Percentiles rank a stretch among this genome's conserved stretches.
phyloP scores from a whole-genome alignment of 331 rosid species.

The Spiraea crenata region DNA sequence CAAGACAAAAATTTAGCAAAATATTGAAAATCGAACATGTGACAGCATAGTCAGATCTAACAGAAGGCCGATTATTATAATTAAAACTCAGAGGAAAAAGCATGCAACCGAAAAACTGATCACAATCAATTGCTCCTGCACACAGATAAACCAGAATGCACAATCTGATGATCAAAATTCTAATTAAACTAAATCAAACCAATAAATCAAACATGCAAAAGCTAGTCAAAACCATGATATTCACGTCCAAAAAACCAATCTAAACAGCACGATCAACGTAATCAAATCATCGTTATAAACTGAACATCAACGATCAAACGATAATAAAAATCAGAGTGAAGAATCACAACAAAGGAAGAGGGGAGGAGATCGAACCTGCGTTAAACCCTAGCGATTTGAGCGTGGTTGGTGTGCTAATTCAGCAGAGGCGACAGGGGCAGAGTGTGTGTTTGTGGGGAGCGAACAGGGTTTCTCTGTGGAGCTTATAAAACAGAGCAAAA shows the following conservation, averaged over 20 bases:
- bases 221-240: neutral
- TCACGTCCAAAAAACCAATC: neutral
- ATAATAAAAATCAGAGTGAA: neutral
- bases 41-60: neutral
- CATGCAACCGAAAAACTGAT: neutral
- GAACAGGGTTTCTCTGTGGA: slow-evolving; percentile 14
- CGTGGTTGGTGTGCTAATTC: too few relatives aligned
- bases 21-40: too few relatives aligned
- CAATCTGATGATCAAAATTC: neutral
- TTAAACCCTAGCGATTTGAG: slow-evolving; percentile 42
- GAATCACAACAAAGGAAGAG: neutral
- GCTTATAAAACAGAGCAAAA: slow-evolving; percentile 10
- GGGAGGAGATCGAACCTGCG: slow-evolving; percentile 18
- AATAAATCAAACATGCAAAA: neutral
- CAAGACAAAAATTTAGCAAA: too few relatives aligned
- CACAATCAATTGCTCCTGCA: neutral
- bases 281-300: neutral
- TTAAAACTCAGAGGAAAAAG: neutral
- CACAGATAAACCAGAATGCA: neutral
- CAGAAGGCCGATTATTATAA: neutral
- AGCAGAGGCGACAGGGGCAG: neutral
- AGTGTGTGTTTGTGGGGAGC: neutral
- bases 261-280: neutral
- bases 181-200: neutral
- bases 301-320: neutral